Evolutionary conservation across 805 yeast species (phyloP).

Genomic region (Yarrowia yakushimensis): DNA sequence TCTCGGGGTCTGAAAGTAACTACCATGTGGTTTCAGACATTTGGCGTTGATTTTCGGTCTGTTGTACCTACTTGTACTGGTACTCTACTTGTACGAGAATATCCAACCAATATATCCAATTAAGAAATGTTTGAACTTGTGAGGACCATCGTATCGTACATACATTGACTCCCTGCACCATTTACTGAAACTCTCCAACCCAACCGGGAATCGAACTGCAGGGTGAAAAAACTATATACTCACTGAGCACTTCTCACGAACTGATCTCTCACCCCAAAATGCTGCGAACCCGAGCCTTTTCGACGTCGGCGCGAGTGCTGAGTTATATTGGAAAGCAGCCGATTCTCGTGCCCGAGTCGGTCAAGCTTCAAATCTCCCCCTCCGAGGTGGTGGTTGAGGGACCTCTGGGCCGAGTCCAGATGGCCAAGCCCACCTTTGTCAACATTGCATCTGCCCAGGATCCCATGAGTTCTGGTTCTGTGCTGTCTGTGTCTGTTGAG

Average conservation of each 20-base stretch:
- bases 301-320: slow-evolving; percentile 18
- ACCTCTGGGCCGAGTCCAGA: slow-evolving; percentile 7
- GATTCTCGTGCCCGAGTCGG: slow-evolving; percentile 20
- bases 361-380: slow-evolving; percentile 10
- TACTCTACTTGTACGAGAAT: too few relatives aligned
- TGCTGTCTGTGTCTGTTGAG: slow-evolving; percentile 49
- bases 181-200: too few relatives aligned
- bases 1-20: too few relatives aligned
- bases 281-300: slow-evolving; percentile 23
- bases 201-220: neutral
- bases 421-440: slow-evolving; percentile 16
- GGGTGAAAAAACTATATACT: slow-evolving; percentile 11
- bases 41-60: too few relatives aligned
- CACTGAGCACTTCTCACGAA: neutral
- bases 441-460: neutral
- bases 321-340: slow-evolving; percentile 23
- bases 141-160: too few relatives aligned
- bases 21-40: too few relatives aligned
- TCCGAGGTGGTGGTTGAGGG: slow-evolving; percentile 12
- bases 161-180: too few relatives aligned
- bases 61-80: too few relatives aligned
- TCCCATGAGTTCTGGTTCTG: neutral
- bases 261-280: neutral
- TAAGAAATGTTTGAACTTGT: too few relatives aligned
- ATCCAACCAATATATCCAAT: too few relatives aligned